phyloP scores from a whole-genome alignment of 108 stramenopile species.

The Fragilaria crotonensis region DNA sequence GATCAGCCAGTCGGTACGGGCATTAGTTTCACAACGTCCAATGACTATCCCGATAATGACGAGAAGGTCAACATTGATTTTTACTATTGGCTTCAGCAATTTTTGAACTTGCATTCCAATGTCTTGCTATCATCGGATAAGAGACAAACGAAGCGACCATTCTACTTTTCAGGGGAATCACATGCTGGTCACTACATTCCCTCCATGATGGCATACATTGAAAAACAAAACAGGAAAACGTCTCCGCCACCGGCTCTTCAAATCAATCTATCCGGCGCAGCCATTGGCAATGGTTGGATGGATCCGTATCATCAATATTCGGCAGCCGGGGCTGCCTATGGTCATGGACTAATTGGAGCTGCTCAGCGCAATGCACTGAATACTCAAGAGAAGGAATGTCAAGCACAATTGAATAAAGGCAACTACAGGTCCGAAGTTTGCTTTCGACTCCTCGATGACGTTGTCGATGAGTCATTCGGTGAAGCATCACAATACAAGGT shows the following conservation, averaged over 20 bases:
- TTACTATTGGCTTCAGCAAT: slow-evolving; percentile 20
- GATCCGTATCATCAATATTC: slow-evolving; percentile 79
- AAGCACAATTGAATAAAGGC: slow-evolving; percentile 30
- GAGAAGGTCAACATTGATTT: slow-evolving; percentile 60
- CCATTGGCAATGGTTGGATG: slow-evolving; percentile 81
- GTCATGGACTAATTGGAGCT: slow-evolving; percentile 50
- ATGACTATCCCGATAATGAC: slow-evolving; percentile 56
- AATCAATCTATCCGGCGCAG: slow-evolving; percentile 8
- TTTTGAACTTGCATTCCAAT: slow-evolving; percentile 52
- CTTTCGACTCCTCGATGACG: slow-evolving; percentile 49
- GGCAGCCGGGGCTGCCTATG: slow-evolving; percentile 61
- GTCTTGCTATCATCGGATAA: not conserved
- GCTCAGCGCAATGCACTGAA: slow-evolving; percentile 47
- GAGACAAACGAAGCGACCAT: slow-evolving; percentile 26
- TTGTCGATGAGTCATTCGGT: slow-evolving; percentile 22
- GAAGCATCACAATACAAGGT: slow-evolving; percentile 13
- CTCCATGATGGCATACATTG: slow-evolving; percentile 60
- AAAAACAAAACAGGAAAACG: slow-evolving; percentile 30
- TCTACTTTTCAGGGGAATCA: slow-evolving; percentile 77
- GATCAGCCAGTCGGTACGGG: slow-evolving; percentile 66
- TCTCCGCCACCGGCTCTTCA: slow-evolving; percentile 2
- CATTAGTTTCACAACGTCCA: slow-evolving; percentile 44
- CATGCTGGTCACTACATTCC: slow-evolving; percentile 87
- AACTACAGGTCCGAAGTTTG: slow-evolving; percentile 31
- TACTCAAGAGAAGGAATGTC: slow-evolving; percentile 43